Base-by-base conservation (phyloP, 305 asterid genomes). In the Plantago coronopus region DNA sequence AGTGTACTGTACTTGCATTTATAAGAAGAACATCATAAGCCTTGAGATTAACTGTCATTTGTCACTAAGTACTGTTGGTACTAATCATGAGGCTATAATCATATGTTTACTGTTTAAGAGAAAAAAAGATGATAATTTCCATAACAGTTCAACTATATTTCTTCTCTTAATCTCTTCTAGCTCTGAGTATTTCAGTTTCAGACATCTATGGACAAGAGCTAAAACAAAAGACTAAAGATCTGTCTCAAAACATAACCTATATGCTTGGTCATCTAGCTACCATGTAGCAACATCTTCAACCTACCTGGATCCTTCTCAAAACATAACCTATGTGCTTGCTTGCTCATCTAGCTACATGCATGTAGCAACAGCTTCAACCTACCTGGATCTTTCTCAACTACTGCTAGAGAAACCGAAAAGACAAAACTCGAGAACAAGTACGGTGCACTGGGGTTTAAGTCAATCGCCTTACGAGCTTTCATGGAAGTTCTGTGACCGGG, bases 401-500 rank as follows among this genome's bases (percentile, higher is more conserved):
- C 12, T 3, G 40, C 40, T 34, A 34, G 8, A 34, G 17, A 53
- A 53, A 13, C 42, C 17, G 16, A 60, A 12, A 18, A 23, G 40
- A 38, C 59, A 68, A 57, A 16, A 53, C 38, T 25, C 50, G 54
- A 55, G 57, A n/a, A 42, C 13, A 42, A 2, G 3, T 48, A 63
- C 5, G 18, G 37, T 17, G 45, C 43, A 47, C 57, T 20, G 54
- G 31, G 65, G 43, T 59, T 27, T 21, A 22, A 1, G 54, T 60
- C 63, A 42, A 20, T 25, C 48, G 20, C 17, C 66, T 74, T 67
- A 86, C 6, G 94, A 77, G 72, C 70, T 79, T 81, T 93, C 96
- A 1, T 78, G 90, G 79, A 89, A 93, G 78, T 67, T 81, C 44
- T 85, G 49, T 7, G 95, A 85, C 75, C 97, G 77, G 15, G 99